Evolutionary conservation across 2,329 filamentous ascomycete species (phyloP).

Genomic region (Trichoderma hamatum): DNA sequence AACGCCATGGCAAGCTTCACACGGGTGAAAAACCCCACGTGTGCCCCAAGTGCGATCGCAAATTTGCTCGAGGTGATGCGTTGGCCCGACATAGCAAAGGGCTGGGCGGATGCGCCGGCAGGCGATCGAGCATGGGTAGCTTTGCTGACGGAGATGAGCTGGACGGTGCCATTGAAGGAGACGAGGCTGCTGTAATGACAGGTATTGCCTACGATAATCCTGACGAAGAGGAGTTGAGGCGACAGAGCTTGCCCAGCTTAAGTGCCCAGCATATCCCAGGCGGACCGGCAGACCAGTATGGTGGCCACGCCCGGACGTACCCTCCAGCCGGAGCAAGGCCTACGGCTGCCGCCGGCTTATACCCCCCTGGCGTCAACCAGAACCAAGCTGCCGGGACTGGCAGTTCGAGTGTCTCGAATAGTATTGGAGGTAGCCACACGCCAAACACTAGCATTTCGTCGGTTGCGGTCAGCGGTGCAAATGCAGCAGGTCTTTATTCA

Average conservation of each 20-base stretch:
- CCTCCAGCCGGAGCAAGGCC: slow-evolving; percentile 64
- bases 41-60: slow-evolving; percentile 90
- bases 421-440: slow-evolving; percentile 48
- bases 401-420: slow-evolving; percentile 54
- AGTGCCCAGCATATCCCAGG: slow-evolving; percentile 70
- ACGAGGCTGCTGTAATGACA: slow-evolving; percentile 61
- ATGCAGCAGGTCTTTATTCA: slow-evolving; percentile 65
- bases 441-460: slow-evolving; percentile 52
- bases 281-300: slow-evolving; percentile 51
- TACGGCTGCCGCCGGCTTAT: slow-evolving; percentile 57
- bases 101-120: slow-evolving; percentile 89
- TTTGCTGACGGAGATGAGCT: slow-evolving; percentile 80
- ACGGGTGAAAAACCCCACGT: slow-evolving; percentile 95
- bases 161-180: slow-evolving; percentile 54
- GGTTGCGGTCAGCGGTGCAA: slow-evolving; percentile 50
- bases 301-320: slow-evolving; percentile 75
- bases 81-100: slow-evolving; percentile 94
- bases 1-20: slow-evolving; percentile 94
- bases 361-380: slow-evolving; percentile 63
- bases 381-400: slow-evolving; percentile 54
- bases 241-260: slow-evolving; percentile 73
- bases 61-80: slow-evolving; percentile 94
- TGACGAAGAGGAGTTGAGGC: slow-evolving; percentile 66
- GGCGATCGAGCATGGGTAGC: slow-evolving; percentile 81
- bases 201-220: slow-evolving; percentile 58